Evolutionary conservation across 257 asterid genomes (phyloP), one percentile per base, ranked within the genome.

Genomic region (Capsicum rhomboideum): DNA sequence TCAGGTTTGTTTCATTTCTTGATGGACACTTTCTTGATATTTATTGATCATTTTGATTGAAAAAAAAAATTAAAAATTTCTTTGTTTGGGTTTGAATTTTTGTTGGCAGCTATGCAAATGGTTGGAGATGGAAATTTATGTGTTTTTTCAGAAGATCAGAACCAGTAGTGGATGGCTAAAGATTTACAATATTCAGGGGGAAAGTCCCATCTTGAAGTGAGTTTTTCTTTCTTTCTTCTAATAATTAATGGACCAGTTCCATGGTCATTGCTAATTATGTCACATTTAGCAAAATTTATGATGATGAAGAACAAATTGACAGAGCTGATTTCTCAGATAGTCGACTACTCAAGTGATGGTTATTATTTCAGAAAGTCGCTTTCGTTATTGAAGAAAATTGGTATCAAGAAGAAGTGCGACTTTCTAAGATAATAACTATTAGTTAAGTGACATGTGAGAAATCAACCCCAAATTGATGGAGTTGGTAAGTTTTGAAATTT

Each of bases 201-300:
- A 59, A 86, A 82, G 55, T 87, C 88, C 50, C 92, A 83, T 50
- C 66, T 89, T 58, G 90, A 90, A 82, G 91, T 89, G 83, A 84
- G 86, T 79, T 69, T 66, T 81, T 21, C 2, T 40, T 12, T 18
- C 18, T 17, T 1, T 53, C 40, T 53, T 17, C 20, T 28, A 29
- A 34, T 34, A 34, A 34, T 34, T 34, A 34, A 28, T 64, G 44
- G 11, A 28, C 72, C 1, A 64, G 6, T 64, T 63, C 13, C 12
- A 29, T 64, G 46, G 6, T 49, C 42, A 49, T 4, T 49, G 81
- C 26, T 34, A 34, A 34, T 34, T 6, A 50, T 77, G 63, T 28
- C 26, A 17, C 1, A 28, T 28, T 77, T 26, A 16, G 17, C 23
- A 50, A 50, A 77, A 5, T 3, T 4, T 50, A 50, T 8, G 81